A percentile compares a stretch with the other conserved stretches of the same genome.
These are phyloP conservation scores for Phialocephala sp. DNA, from an alignment of 2,329 filamentous ascomycete species.

Conservation along the genomic window DNA sequence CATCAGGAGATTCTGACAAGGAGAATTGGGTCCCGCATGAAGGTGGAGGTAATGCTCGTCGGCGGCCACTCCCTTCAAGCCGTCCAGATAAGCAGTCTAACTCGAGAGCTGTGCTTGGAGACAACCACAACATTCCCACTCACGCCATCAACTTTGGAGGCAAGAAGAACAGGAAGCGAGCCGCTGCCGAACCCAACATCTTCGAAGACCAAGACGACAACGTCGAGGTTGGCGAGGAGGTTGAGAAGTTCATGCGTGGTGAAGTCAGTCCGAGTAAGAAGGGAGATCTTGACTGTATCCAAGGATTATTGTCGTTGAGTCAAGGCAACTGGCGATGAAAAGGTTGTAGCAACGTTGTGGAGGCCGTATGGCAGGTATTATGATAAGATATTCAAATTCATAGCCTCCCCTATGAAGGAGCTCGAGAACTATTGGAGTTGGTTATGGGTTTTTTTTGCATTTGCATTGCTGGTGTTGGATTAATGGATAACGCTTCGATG, in stretches of 20 bases:
- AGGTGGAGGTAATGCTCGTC: constrained; percentile 49
- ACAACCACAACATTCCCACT: constrained; percentile 35
- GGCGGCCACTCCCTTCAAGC: constrained; percentile 40
- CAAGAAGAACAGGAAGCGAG: constrained; percentile 30
- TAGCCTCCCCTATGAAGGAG: constrained; percentile 5
- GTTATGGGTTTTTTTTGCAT: constrained; percentile 1
- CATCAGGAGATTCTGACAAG: constrained; percentile 84
- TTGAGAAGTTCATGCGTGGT: constrained; percentile 75
- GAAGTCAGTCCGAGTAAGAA: constrained; percentile 73
- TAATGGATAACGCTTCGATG: constrained; percentile 23
- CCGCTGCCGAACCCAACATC: constrained; percentile 49
- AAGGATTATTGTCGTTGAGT: constrained; percentile 85
- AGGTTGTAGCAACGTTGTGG: background rate
- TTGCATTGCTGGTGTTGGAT: constrained; percentile 15
- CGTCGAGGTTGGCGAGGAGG: constrained; percentile 58
- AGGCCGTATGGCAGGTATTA: constrained; percentile 7
- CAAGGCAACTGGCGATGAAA: constrained; percentile 81
- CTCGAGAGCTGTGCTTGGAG: constrained; percentile 37
- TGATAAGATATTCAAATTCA: constrained; percentile 18
- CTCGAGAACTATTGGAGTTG: constrained; percentile 15
- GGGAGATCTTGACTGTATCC: constrained; percentile 85
- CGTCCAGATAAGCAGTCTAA: constrained; percentile 31
- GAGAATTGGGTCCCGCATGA: constrained; percentile 80
- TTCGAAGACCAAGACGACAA: constrained; percentile 55
- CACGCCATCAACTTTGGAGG: constrained; percentile 36